A percentile compares a stretch with the other conserved stretches of the same genome.
phyloP scores from a whole-genome alignment of 805 yeast genomes.

The Torulaspora quercuum region DNA sequence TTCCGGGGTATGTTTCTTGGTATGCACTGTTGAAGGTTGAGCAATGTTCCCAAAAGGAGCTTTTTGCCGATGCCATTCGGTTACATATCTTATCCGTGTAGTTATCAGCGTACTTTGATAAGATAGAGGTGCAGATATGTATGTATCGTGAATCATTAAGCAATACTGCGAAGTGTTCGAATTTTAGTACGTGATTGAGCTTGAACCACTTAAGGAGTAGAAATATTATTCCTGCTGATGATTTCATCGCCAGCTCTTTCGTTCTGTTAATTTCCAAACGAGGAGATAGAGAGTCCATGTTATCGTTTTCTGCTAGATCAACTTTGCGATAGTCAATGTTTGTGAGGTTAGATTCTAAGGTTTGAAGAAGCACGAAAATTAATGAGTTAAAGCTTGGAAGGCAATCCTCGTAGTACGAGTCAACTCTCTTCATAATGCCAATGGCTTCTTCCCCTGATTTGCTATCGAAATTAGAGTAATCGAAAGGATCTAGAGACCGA shows the following conservation, averaged over 20 bases:
- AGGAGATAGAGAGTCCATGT: conserved; percentile 18
- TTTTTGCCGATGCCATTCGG: conserved; percentile 19
- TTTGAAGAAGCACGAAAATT: conserved; percentile 58
- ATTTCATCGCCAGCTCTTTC: conserved; percentile 62
- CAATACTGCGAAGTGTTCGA: conserved; percentile 66
- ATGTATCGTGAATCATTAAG: conserved; percentile 67
- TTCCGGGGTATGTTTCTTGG: conserved; percentile 5
- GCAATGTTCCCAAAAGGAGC: conserved; percentile 33
- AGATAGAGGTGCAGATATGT: conserved; percentile 26
- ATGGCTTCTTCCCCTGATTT: conserved; percentile 30
- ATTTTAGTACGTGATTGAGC: conserved; percentile 70
- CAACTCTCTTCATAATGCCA: conserved; percentile 49
- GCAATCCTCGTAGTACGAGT: conserved; percentile 51
- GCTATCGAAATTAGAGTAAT: conserved; percentile 23
- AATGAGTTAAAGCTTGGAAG: conserved; percentile 60
- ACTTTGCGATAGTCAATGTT: conserved; percentile 24
- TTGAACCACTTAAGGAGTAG: conserved; percentile 74
- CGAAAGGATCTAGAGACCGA: conserved; percentile 30
- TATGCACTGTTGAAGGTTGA: conserved; percentile 19
- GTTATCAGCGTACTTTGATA: conserved; percentile 29
- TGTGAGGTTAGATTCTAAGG: conserved; percentile 51
- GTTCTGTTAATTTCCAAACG: conserved; percentile 53
- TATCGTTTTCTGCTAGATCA: conserved; percentile 14
- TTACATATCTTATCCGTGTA: conserved; percentile 35
- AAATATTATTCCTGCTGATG: conserved; percentile 51